Conservation (phyloP, 371 early-diverging fungal genomes). For the Apophysomyces elegans region DNA sequence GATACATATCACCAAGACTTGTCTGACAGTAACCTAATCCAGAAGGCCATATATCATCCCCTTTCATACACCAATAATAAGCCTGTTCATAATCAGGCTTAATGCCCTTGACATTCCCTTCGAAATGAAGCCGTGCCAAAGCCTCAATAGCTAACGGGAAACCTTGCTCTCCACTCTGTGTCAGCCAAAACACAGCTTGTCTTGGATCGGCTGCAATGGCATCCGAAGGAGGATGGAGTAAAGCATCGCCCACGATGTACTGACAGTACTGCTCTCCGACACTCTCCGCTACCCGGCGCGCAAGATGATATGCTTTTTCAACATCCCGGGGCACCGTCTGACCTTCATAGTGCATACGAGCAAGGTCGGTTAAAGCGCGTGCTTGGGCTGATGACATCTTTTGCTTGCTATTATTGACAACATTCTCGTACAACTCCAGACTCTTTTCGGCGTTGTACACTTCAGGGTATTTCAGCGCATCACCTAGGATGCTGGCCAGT, state of each 20-base stretch:
- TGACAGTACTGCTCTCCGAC: conserved; percentile 53
- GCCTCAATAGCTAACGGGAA: conserved; percentile 52
- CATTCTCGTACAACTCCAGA: conserved; percentile 35
- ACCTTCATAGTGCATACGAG: conserved; percentile 50
- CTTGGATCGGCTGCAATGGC: conserved; percentile 30
- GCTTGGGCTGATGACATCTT: conserved; percentile 30
- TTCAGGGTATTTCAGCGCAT: conserved; percentile 44
- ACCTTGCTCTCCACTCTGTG: conserved; percentile 49
- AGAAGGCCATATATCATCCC: conserved; percentile 57
- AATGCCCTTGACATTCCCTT: conserved; percentile 34
- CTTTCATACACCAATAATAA: conserved; percentile 46
- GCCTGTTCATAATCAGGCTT: conserved; percentile 47
- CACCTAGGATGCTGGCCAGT: conserved; percentile 43
- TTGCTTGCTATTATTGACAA: conserved; percentile 21
- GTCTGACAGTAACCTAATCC: conserved; percentile 54
- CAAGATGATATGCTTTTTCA: conserved; percentile 48
- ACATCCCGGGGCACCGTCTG: conserved; percentile 35
- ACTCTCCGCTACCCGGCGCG: conserved; percentile 44
- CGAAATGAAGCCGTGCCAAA: conserved; percentile 41
- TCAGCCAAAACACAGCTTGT: conserved; percentile 52
- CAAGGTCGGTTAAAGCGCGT: conserved; percentile 45
- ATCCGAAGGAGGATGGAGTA: conserved; percentile 24
- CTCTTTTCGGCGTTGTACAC: conserved; percentile 43
- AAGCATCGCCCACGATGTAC: conserved; percentile 50
- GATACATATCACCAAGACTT: conserved; percentile 50